Evolutionary conservation across 371 early-diverging fungal genomes (phyloP), one percentile per base, ranked within the genome.

Genomic region (Actinomortierella wolfii): DNA sequence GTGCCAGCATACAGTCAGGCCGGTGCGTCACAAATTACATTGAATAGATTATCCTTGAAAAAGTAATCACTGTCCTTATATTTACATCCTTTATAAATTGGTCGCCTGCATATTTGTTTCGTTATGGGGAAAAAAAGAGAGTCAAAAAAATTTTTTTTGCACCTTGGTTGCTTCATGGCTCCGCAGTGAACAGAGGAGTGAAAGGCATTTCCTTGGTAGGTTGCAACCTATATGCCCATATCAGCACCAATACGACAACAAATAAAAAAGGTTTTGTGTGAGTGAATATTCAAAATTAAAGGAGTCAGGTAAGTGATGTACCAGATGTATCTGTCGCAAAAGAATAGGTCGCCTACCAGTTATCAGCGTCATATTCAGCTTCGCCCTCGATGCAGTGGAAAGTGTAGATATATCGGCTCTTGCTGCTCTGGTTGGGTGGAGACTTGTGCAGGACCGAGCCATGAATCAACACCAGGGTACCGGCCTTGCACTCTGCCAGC

Each of bases 381-480:
- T 78, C 61, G 2, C 94, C 94, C 47, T 97, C 97, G 63, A 96
- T 90, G 40, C 88, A 81, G 66, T 97, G 97, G 80, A 96, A 97
- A 0, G 97, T 96, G 76, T 97, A 97, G 43, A 94, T 93, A 73
- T 84, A 93, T 8, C 97, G 86, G 17, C 91, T 88, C 59, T 88
- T 82, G 45, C 71, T 63, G n/a, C 94, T 93, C 23, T 59, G 57
- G 75, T 97, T 97, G 51, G 88, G 88, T 14, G 83, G 85, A 0
- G 93, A 93, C 65, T 91, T 87, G 73, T 96, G 97, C 46, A 93
- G 67, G 5, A 95, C 91, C 15, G 88, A 87, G 5, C 97, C 97
- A 62, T 97, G 95, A 51, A 97, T 93, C 41, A 96, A 78, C 11
- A 96, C 95, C 39, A 96, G 71, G 1, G 94, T 84, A 2, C 94